Evolutionary conservation across 345 rosid genomes (phyloP).

Genomic region (Draba incana): DNA sequence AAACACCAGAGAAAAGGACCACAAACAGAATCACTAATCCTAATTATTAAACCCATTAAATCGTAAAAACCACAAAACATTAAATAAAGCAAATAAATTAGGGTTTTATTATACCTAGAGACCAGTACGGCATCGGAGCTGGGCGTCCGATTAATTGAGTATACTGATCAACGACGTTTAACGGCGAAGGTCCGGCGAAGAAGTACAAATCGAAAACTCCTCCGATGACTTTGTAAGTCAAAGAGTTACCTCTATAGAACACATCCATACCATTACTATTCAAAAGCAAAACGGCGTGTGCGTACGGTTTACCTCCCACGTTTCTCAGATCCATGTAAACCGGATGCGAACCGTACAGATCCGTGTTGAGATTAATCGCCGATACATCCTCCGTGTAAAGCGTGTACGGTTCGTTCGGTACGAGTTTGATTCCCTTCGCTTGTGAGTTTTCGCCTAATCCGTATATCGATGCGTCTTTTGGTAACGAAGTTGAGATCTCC

Average conservation of each 20-base stretch:
- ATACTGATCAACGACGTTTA: constrained; percentile 82
- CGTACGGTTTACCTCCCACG: constrained; percentile 59
- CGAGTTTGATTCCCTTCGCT: constrained; percentile 87
- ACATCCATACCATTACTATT: constrained; percentile 99
- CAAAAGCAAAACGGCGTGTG: constrained; percentile 80
- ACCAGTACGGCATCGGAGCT: constrained; percentile 99
- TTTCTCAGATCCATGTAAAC: constrained; percentile 96
- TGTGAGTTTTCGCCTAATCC: constrained; percentile 97
- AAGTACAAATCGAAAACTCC: constrained; percentile 94
- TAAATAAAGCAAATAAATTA: neutral
- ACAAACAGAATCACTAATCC: constrained; percentile 23
- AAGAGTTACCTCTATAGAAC: constrained; percentile 73
- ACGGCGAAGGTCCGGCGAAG: constrained; percentile 81
- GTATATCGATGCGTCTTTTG: constrained; percentile 80
- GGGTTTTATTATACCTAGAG: constrained; percentile 60
- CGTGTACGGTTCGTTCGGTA: constrained; percentile 93
- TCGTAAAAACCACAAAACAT: too few relatives aligned
- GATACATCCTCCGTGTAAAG: constrained; percentile 84
- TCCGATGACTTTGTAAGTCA: constrained; percentile 91
- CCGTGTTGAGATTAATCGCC: constrained; percentile 81
- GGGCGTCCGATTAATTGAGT: constrained; percentile 86
- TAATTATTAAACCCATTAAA: neutral
- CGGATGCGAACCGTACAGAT: constrained; percentile 93
- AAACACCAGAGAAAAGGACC: neutral
- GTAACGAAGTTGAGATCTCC: constrained; percentile 85